Evolutionary conservation across 257 asterid species (phyloP), one percentile per base, ranked within the genome.

Genomic region (Primulina tabacum): DNA sequence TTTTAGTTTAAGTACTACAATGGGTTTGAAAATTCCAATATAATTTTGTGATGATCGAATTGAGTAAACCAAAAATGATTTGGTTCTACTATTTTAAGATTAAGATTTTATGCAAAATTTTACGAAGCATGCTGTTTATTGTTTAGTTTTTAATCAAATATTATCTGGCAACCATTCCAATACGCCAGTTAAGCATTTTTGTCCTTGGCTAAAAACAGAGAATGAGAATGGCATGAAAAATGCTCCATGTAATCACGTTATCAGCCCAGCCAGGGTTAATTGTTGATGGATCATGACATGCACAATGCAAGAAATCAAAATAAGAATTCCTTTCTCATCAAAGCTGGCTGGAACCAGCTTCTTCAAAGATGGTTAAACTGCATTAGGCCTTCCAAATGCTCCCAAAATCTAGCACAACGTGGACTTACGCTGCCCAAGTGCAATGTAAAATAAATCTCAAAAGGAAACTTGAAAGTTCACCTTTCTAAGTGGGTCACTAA

Each of bases 401-500:
- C 47, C 47, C 47, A 38, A 38, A 38, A 38, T 14, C 14, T 38
- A 9, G 47, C 14, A 32, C 34, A 38, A 5, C 9, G 14, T 72
- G 40, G 35, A 26, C 38, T 18, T 47, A 24, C 20, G 56, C 37
- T 26, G 74, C 43, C 16, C 20, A 60, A 52, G 71, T 35, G 21
- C 18, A 18, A 53, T 9, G 14, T 5, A 38, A 9, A 8, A 8
- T 38, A 12, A 38, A 38, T 38, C 14, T 57, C 29, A 12, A 62
- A 55, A 29, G 68, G 71, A 57, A 35, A 53, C 40, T 75, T 73
- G 71, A 57, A 35, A 55, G 57, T 75, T 75, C 66, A 89, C 99
- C 97, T 93, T 86, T 82, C 94, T 81, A 24, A 77, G 82, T 67
- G 92, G 87, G 78, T 90, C 96, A 52, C 76, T 77, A 61, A 83